Base-by-base conservation (phyloP, 2,329 filamentous ascomycete species). In the Colletotrichum abscissum region DNA sequence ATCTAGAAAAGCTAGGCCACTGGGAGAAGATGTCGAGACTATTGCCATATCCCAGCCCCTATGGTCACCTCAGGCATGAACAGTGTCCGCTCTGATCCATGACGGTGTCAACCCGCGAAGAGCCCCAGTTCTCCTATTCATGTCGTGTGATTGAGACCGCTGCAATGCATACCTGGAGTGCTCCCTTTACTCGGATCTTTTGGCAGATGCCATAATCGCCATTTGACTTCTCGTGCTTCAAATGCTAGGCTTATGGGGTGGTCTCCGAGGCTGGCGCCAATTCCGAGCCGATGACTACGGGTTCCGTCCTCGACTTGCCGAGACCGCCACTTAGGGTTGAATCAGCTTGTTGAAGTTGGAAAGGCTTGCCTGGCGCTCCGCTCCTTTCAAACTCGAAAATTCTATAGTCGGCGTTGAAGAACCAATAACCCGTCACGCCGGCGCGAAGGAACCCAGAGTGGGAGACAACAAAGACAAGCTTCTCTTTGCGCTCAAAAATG, bases 391-490 rank as follows among this genome's bases (percentile, higher is more conserved):
- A 90, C 22, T 89, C 86, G 76, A 92, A 93, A 35, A 92, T 82
- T 14, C 91, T 86, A 79, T 90, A 93, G 77, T 93, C 91, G 12
- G 88, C 88, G 74, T 93, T 93, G 78, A 87, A 88, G 77, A 85
- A 91, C 83, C 84, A 88, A 75, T 83, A 84, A 2, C 90, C 88
- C 9, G 85, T 86, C 8, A 93, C 86, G 9, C 86, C 89, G 3
- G 84, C 79, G n/a, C 91, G 83, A 74, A 93, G 76, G 78, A 93
- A 93, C 0, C 87, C 90, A 2, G 91, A 90, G 81, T 93, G 91
- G 1, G 88, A 89, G 4, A 93, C 90, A 0, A 93, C 91, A 11
- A 91, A 85, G 67, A 93, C 86, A 64, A 91, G 84, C 76, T 89
- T 89, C 80, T 93, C 91, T 0, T 88, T 86, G 0, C 91, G 84